Evolutionary conservation across 139 green algal species (phyloP).

Genomic region (Chlorella sp.): DNA sequence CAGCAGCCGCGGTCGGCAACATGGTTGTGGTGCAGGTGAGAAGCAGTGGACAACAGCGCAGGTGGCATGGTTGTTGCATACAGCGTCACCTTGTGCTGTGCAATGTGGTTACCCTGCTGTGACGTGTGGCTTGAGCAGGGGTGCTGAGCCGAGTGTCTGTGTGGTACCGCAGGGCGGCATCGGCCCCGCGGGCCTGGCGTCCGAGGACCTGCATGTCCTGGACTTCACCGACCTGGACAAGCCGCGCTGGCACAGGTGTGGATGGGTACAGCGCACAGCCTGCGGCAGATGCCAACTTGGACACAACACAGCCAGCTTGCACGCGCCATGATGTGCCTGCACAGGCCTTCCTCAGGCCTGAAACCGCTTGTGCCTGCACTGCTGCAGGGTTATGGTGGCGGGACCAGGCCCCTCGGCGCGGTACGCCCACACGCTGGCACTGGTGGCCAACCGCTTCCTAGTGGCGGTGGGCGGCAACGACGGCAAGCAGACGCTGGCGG

Average conservation of each 20-base stretch:
- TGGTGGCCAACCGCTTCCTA: conserved; percentile 98
- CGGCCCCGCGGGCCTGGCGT: conserved; percentile 92
- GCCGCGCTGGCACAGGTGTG: conserved; percentile 94
- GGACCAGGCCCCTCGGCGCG: conserved; percentile 91
- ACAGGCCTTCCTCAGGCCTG: too few species aligned
- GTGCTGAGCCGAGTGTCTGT: too few species aligned
- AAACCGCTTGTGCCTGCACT: background rate
- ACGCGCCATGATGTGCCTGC: too few species aligned
- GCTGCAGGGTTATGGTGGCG: conserved; percentile 92
- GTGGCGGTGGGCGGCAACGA: conserved; percentile 98
- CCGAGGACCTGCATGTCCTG: conserved; percentile 98
- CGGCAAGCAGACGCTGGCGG: conserved; percentile 87
- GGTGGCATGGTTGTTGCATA: too few species aligned
- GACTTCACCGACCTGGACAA: conserved; percentile 94
- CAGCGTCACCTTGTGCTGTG: too few species aligned
- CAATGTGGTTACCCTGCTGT: too few species aligned
- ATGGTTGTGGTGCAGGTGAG: conserved; percentile 90
- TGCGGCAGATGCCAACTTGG: too few species aligned
- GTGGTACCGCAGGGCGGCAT: conserved; percentile 83
- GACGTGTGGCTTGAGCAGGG: too few species aligned
- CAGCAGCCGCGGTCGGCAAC: conserved; percentile 96
- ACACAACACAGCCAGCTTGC: too few species aligned
- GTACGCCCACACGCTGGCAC: conserved; percentile 96
- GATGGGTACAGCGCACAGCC: too few species aligned
- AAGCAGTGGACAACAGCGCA: too few species aligned